phyloP scores from a whole-genome alignment of 1,139 yeast species.

The Eremothecium gossypii region DNA sequence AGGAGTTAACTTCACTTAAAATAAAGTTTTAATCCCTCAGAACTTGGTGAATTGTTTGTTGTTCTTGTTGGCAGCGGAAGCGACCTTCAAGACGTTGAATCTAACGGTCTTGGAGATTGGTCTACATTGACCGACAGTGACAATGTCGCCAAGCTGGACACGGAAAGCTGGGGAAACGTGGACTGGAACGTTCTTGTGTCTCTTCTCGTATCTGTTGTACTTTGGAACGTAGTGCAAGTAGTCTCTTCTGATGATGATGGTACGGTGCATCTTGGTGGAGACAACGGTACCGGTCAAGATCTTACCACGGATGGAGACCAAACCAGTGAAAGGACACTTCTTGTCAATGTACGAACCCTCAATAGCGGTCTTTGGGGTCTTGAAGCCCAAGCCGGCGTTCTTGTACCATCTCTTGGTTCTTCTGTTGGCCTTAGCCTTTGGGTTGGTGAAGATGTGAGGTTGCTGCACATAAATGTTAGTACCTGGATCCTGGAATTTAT shows the following conservation, averaged over 20 bases:
- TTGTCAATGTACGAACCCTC: slow-evolving; percentile 99
- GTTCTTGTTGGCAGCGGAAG: slow-evolving; percentile 80
- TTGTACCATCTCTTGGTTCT: slow-evolving; percentile 99
- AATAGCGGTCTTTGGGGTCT: slow-evolving; percentile 98
- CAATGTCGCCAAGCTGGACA: slow-evolving; percentile 97
- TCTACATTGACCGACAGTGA: slow-evolving; percentile 99
- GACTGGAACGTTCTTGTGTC: slow-evolving; percentile 99
- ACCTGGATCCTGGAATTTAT: not conserved
- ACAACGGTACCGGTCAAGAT: slow-evolving; percentile 98
- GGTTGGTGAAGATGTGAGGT: slow-evolving; percentile 99
- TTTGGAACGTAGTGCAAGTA: slow-evolving; percentile 99
- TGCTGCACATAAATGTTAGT: slow-evolving; percentile 44
- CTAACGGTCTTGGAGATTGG: slow-evolving; percentile 99
- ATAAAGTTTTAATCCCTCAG: slow-evolving; percentile 40
- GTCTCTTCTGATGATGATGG: slow-evolving; percentile 99
- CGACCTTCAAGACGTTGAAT: slow-evolving; percentile 97
- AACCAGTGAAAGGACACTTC: slow-evolving; percentile 99
- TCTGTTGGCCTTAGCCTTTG: slow-evolving; percentile 98
- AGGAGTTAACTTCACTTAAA: not conserved
- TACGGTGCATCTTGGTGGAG: slow-evolving; percentile 99
- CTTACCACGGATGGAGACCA: slow-evolving; percentile 98
- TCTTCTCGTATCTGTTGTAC: slow-evolving; percentile 99
- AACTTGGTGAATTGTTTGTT: slow-evolving; percentile 93
- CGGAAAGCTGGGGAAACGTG: slow-evolving; percentile 99
- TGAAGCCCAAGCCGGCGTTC: slow-evolving; percentile 99